phyloP scores from a whole-genome alignment of 2,329 filamentous ascomycete species.

The Zasmidium citrigriseum region DNA sequence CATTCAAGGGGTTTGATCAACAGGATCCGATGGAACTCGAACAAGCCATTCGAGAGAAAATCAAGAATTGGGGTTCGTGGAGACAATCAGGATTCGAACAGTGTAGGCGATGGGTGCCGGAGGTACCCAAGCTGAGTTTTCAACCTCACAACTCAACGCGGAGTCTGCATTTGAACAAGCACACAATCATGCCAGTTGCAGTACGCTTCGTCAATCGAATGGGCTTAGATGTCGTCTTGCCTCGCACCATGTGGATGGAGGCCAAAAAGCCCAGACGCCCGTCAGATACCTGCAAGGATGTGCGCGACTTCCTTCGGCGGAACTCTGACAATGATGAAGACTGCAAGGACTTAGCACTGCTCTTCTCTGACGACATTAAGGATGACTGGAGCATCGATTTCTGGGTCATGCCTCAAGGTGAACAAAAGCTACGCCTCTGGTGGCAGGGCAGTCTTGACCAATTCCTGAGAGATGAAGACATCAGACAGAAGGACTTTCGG shows the following conservation, averaged over 20 bases:
- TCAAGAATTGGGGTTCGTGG: no score
- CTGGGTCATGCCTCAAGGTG: background rate
- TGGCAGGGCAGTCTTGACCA: background rate
- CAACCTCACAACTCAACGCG: background rate
- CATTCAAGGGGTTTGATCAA: no score
- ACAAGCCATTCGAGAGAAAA: no score
- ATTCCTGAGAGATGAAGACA: background rate
- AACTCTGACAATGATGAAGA: background rate
- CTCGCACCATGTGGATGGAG: background rate
- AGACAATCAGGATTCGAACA: no score
- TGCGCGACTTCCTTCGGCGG: no score
- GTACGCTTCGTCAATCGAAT: background rate
- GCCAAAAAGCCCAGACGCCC: background rate
- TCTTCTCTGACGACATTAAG: background rate
- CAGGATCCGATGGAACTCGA: no score
- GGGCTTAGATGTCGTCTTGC: no score
- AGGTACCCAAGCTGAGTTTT: background rate
- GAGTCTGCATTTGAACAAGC: background rate
- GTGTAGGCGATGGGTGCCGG: no score
- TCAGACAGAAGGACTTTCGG: background rate
- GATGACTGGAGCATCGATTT: background rate
- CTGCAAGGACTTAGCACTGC: no score
- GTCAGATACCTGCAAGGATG: no score
- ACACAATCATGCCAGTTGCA: background rate
- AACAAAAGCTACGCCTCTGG: background rate